Percentiles rank a stretch among this genome's conserved stretches.
These are phyloP conservation scores for Pseudogymnoascus sp. DNA, from an alignment of 2,329 filamentous ascomycete species.

Conservation along the genomic window DNA sequence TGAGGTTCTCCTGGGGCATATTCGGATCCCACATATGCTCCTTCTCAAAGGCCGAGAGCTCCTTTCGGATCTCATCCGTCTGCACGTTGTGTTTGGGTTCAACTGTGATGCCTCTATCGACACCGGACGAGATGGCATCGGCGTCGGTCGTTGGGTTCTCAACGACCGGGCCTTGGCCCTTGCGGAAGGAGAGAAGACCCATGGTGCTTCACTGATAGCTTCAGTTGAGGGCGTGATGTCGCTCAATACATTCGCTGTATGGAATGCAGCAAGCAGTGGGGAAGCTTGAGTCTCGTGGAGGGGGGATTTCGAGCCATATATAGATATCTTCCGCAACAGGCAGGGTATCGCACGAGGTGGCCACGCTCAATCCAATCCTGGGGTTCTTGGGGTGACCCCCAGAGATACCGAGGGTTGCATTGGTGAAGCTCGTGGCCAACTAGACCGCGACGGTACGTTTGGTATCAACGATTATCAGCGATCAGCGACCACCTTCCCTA, in stretches of 20 bases:
- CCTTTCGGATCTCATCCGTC: not conserved
- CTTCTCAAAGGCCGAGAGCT: not conserved
- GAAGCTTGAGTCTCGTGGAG: not conserved
- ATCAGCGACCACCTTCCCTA: constrained; percentile 2
- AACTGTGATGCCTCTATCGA: not conserved
- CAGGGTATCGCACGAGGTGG: not conserved
- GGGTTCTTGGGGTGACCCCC: not conserved
- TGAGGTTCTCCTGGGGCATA: constrained; percentile 18
- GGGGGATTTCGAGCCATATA: not conserved
- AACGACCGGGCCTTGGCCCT: not conserved
- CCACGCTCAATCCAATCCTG: not conserved
- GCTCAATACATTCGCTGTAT: not conserved
- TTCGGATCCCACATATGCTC: constrained; percentile 19
- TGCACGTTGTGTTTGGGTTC: not conserved
- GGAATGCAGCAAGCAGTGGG: not conserved
- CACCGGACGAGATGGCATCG: not conserved
- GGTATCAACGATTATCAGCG: not conserved
- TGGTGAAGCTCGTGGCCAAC: not conserved
- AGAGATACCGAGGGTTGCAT: not conserved
- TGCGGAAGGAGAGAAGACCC: not conserved
- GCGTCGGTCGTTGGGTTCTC: not conserved
- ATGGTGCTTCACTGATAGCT: not conserved
- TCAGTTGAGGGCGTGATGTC: not conserved
- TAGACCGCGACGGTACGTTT: not conserved
- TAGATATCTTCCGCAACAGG: not conserved